A percentile compares a stretch with the other conserved stretches of the same genome.
These are phyloP conservation scores for Yamadazyma diospyri DNA, from an alignment of 1,139 yeast species.

Conservation along the genomic window DNA sequence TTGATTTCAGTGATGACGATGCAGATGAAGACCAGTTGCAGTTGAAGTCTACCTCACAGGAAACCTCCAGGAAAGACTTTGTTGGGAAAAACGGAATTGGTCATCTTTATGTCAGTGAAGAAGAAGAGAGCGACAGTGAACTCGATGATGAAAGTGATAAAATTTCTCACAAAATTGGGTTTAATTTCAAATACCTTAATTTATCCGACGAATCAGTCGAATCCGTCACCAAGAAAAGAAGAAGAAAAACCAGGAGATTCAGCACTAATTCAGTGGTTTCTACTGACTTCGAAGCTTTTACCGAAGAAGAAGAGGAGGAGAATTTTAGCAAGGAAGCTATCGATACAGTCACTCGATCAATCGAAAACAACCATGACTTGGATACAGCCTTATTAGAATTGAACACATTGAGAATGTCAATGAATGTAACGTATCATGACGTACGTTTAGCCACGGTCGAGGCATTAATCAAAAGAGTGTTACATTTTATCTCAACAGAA, in stretches of 20 bases:
- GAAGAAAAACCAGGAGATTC: conserved; percentile 29
- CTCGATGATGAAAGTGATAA: conserved; percentile 36
- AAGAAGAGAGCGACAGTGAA: conserved; percentile 33
- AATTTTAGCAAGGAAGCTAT: conserved; percentile 84
- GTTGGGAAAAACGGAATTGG: conserved; percentile 66
- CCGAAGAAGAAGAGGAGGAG: conserved; percentile 52
- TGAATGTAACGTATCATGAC: conserved; percentile 92
- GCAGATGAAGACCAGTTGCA: conserved; percentile 18
- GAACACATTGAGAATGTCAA: conserved; percentile 93
- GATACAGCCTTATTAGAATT: conserved; percentile 91
- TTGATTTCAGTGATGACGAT: conserved; percentile 25
- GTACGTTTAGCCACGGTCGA: conserved; percentile 78
- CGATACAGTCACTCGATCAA: conserved; percentile 90
- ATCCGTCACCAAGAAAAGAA: conserved; percentile 43
- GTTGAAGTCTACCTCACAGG: not conserved
- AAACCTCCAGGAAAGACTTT: conserved; percentile 3
- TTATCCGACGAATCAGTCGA: conserved; percentile 80
- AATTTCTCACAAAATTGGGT: conserved; percentile 12
- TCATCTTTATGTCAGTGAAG: conserved; percentile 50
- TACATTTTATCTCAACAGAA: conserved; percentile 70
- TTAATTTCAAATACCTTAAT: conserved; percentile 47
- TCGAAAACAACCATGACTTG: conserved; percentile 86
- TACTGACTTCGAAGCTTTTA: conserved; percentile 34
- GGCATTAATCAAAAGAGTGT: conserved; percentile 66
- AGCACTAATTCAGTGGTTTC: conserved; percentile 38